Percentiles rank a stretch among this genome's conserved stretches.
Conservation (phyloP, 2,329 filamentous ascomycete genomes). For the Hymenoscyphus salicellus region DNA sequence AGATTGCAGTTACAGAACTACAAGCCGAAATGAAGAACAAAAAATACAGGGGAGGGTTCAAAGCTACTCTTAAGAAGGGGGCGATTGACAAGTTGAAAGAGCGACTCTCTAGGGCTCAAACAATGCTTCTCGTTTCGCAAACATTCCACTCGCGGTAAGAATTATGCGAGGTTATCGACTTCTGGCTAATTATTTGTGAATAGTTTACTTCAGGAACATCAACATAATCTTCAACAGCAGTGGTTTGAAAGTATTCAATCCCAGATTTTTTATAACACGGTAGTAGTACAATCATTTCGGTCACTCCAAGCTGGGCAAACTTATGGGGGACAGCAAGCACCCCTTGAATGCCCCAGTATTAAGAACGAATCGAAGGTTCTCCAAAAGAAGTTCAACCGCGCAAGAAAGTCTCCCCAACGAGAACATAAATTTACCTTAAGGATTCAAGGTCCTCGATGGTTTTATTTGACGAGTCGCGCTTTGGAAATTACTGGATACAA, state of each 20-base stretch:
- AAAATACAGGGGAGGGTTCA: not conserved
- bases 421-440: not conserved
- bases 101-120: not conserved
- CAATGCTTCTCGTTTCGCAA: not conserved
- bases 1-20: not conserved
- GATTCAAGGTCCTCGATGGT: conserved; percentile 4
- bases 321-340: not conserved
- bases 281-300: not conserved
- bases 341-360: not conserved
- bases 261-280: not conserved
- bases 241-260: not conserved
- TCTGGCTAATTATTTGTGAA: not conserved
- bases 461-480: not conserved
- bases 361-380: not conserved
- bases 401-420: not conserved
- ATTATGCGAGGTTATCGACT: too few species aligned
- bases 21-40: not conserved
- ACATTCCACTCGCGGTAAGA: not conserved
- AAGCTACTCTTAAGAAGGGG: not conserved
- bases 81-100: conserved; percentile 9
- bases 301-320: not conserved
- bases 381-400: not conserved
- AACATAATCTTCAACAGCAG: not conserved
- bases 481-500: conserved; percentile 1
- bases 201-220: conserved; percentile 5